These are phyloP conservation scores for Tardiomyces depauwii DNA, from an alignment of 1,139 yeast species.

Conservation along the genomic window DNA sequence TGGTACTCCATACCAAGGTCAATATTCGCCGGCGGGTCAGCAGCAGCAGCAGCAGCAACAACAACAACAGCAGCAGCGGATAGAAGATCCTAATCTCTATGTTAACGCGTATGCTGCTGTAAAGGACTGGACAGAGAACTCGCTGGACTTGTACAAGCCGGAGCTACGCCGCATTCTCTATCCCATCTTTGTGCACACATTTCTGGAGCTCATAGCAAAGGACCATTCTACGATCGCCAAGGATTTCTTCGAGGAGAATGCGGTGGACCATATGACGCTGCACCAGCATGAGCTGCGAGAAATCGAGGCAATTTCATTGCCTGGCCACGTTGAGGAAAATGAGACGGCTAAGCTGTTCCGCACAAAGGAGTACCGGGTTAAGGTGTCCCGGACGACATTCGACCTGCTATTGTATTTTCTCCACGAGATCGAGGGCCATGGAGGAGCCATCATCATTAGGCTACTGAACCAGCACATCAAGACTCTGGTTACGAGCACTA, in stretches of 20 bases:
- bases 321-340: slow-evolving; percentile 75
- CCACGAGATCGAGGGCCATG: slow-evolving; percentile 86
- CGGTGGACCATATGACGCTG: slow-evolving; percentile 58
- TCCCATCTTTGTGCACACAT: slow-evolving; percentile 86
- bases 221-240: slow-evolving; percentile 53
- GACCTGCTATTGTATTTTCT: slow-evolving; percentile 75
- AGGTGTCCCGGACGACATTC: slow-evolving; percentile 74
- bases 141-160: slow-evolving; percentile 84
- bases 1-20: background rate
- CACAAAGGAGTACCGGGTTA: slow-evolving; percentile 59
- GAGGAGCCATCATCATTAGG: slow-evolving; percentile 80
- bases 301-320: slow-evolving; percentile 61
- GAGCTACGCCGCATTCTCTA: slow-evolving; percentile 74
- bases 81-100: slow-evolving; percentile 58
- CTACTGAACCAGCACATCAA: slow-evolving; percentile 79
- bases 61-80: slow-evolving; percentile 24
- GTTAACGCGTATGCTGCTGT: slow-evolving; percentile 68
- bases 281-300: slow-evolving; percentile 72
- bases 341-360: slow-evolving; percentile 69
- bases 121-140: slow-evolving; percentile 83
- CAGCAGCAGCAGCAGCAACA: slow-evolving; percentile 7
- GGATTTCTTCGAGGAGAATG: slow-evolving; percentile 62
- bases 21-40: background rate
- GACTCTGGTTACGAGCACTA: slow-evolving; percentile 39
- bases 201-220: slow-evolving; percentile 63